Conservation (phyloP, 2,329 filamentous ascomycete genomes). For the Sclerotiophoma versabilis region DNA sequence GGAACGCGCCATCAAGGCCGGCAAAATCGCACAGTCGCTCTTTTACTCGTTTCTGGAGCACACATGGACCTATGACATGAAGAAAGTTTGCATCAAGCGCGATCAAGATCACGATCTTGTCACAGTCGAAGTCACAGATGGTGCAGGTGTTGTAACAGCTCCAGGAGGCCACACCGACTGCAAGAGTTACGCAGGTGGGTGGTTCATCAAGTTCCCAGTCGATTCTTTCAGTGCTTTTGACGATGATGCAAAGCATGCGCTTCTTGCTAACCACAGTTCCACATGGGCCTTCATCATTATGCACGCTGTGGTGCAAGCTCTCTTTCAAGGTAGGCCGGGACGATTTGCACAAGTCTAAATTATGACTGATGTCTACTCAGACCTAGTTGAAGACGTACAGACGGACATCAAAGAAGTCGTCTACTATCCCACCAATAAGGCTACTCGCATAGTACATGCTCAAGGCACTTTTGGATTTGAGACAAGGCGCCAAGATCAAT, state of each 20-base stretch:
- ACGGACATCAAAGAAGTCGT: slow-evolving; percentile 24
- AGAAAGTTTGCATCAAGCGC: slow-evolving; percentile 3
- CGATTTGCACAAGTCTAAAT: background rate
- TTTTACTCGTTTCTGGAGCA: slow-evolving; percentile 23
- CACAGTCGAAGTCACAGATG: slow-evolving; percentile 17
- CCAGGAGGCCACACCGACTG: slow-evolving; percentile 13
- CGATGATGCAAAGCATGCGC: slow-evolving; percentile 14
- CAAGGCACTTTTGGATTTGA: slow-evolving; percentile 7
- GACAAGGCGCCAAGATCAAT: slow-evolving; percentile 12
- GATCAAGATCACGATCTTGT: slow-evolving; percentile 8
- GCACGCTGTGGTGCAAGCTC: slow-evolving; percentile 13
- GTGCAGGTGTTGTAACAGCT: slow-evolving; percentile 13
- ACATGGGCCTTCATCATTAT: slow-evolving; percentile 26
- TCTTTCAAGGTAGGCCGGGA: slow-evolving; percentile 19
- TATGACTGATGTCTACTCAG: slow-evolving; percentile 8
- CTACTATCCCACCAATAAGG: slow-evolving; percentile 8
- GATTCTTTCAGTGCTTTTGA: slow-evolving; percentile 5
- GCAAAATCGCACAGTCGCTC: slow-evolving; percentile 18
- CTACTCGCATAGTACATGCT: slow-evolving; percentile 11
- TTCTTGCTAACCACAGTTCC: slow-evolving; percentile 18
- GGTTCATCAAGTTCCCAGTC: slow-evolving; percentile 21
- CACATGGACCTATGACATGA: slow-evolving; percentile 28
- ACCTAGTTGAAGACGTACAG: slow-evolving; percentile 22
- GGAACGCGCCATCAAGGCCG: slow-evolving; percentile 17
- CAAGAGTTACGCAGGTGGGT: slow-evolving; percentile 15